Evolutionary conservation across 495 filamentous ascomycete species (phyloP), one percentile per base, ranked within the genome.

Genomic region (Penicillium paradoxum): DNA sequence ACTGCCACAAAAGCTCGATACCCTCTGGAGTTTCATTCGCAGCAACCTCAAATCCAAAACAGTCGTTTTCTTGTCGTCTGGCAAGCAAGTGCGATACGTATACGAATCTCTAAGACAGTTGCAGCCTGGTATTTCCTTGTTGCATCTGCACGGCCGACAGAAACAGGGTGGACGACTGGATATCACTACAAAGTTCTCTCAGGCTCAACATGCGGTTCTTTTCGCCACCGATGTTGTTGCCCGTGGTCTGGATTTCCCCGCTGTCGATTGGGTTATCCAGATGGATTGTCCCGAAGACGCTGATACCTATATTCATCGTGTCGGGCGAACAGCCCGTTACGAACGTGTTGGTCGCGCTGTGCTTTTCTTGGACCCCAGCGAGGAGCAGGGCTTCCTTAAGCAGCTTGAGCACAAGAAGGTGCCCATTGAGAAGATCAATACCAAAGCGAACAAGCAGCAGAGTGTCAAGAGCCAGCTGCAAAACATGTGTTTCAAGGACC

Each of bases 191-290:
- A 82, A 83, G 34, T 99, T 96, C 64, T 80, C 87, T 0, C 75
- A 83, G 10, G 78, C 91, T 2, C 87, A 91, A 59, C 77, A 87
- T 37, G 82, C 85, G 3, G 96, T 95, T 59, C 79, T 99, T 1
- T 96, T 99, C 61, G 89, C 92, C 1, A 99, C 93, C 0, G 93
- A 98, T 65, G 89, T 98, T 27, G 89, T 91, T 30, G 93, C 93
- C 0, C 80, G 93, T 58, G 93, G 93, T 48, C 77, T 98, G 8
- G 93, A 98, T 65, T 97, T 98, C 65, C 93, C 93, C 0, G 89
- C 91, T 11, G 91, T 98, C 1, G 93, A 97, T 66, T 98, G 93
- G 91, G 93, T 98, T 9, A 85, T 97, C 40, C 93, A 98, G 63
- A 69, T 90, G 24, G 93, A 98, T 66, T 95, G 90, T 54, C 93